Percentiles rank a stretch among this genome's conserved stretches.
Evolutionary conservation across 495 filamentous ascomycete genomes (phyloP).

Genomic region (Penicillium parvum): DNA sequence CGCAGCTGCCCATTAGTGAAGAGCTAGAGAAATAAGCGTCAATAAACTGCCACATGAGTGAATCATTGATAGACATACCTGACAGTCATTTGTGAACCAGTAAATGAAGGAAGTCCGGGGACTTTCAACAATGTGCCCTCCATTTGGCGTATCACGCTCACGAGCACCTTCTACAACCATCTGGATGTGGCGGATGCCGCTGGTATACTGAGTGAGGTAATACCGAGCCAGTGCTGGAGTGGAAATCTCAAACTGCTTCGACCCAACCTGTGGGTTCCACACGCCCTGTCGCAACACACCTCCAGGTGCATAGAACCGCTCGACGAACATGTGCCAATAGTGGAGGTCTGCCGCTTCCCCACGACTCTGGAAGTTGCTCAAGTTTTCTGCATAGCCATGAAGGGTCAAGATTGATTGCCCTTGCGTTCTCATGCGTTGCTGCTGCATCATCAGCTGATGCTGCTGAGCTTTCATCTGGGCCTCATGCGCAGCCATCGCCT

Average conservation of each 20-base stretch:
- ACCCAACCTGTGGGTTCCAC: slow-evolving; percentile 42
- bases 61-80: slow-evolving; percentile 45
- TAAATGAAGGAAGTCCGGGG: slow-evolving; percentile 61
- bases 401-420: slow-evolving; percentile 59
- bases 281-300: slow-evolving; percentile 66
- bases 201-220: slow-evolving; percentile 79
- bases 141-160: slow-evolving; percentile 54
- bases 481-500: slow-evolving; percentile 38
- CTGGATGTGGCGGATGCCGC: slow-evolving; percentile 73
- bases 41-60: neutral
- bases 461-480: slow-evolving; percentile 43
- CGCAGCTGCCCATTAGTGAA: slow-evolving; percentile 47
- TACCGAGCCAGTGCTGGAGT: slow-evolving; percentile 72
- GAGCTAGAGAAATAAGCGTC: neutral
- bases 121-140: slow-evolving; percentile 62
- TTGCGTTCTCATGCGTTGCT: slow-evolving; percentile 51
- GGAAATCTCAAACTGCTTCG: slow-evolving; percentile 75
- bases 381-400: slow-evolving; percentile 63
- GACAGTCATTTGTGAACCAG: slow-evolving; percentile 67
- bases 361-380: slow-evolving; percentile 61
- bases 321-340: slow-evolving; percentile 74
- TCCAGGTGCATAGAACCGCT: slow-evolving; percentile 66
- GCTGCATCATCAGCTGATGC: slow-evolving; percentile 47
- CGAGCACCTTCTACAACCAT: slow-evolving; percentile 58
- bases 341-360: slow-evolving; percentile 56